Base-by-base conservation (phyloP, 805 yeast genomes). In the Barnettozyma sucrosica region DNA sequence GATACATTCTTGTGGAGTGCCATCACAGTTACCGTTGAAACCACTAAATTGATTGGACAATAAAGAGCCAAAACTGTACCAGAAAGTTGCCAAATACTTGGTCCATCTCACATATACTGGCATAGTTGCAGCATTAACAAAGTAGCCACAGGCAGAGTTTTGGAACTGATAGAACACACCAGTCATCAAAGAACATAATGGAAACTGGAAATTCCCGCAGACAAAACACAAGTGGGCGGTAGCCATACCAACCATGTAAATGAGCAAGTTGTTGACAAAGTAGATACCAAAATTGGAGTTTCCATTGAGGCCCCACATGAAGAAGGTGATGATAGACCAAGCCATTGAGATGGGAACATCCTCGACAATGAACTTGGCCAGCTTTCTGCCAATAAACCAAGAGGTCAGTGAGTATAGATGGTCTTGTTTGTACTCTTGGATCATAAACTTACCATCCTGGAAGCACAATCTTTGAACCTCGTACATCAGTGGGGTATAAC, bases 71-170 rank as follows among this genome's bases (percentile, higher is more conserved):
- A 83, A 84, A 0, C 81, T 81, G 57, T 83, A 86, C 85, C 89
- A 87, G 46, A 83, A 74, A 56, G 77, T 81, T 0, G 89, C 80
- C 46, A 80, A 66, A 62, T 84, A 87, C 58, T 83, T 84, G 11
- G 81, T 73, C 96, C 96, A 87, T 33, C 87, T 71, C 9, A 87
- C 93, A 57, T 87, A 87, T 1, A 84, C 92, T 0, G 93, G 93
- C 81, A 85, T 74, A 1, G 79, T 72, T 8, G 71, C 69, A 1
- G 88, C 77, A 61, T 86, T 86, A 20, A 83, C 85, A 58, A 84
- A 87, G 64, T 79, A 85, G 1, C 96, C 96, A 62, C 88, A 82
- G 0, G 88, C 87, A 73, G 85, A 77, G 45, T 86, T 78, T 57
- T 86, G 88, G 24, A 85, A 66, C 30, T 56, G 61, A 33, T 59